Base-by-base conservation (phyloP, 1,284 basidiomycete species). In the Ustilago tritici region DNA sequence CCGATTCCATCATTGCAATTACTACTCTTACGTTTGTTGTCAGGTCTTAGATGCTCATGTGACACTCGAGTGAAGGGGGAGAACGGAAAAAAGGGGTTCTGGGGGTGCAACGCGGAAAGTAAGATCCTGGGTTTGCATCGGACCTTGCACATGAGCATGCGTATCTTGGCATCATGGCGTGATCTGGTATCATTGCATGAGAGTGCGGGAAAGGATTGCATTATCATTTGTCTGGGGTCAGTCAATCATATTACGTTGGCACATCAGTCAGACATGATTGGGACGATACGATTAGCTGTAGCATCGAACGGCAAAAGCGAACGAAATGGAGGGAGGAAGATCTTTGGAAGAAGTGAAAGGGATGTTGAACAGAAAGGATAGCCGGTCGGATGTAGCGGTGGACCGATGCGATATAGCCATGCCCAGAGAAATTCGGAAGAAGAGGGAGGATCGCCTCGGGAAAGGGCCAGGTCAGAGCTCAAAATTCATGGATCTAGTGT, bases 351-450 rank as follows among this genome's bases (percentile, higher is more conserved):
- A 14, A 35, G 8, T 31, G 12, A 31, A 17, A 12, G 10, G 15
- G 8, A 28, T 35, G 56, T 31, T 14, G 40, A 31, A 23, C 10
- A 19, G n/a, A 36, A 50, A 31, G 56, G 28, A 31, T 19, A 31
- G 23, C 9, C 34, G 19, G 11, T 23, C 62, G 68, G 68, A 36
- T n/a, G 40, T 61, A 40, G 49, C 62, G 61, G 54, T 56, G 35
- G 32, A n/a, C 23, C 10, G 46, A 58, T 9, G 28, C 35, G 28
- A 28, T 9, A 52, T 34, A 50, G 17, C 61, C 43, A 32, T 61
- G 69, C 63, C 62, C 62, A 65, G 69, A 50, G 10, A n/a, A 5
- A 23, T 35, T 43, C 41, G 28, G 69, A 65, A 65, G 68, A 61
- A 60, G 1, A 19, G 2, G 52, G 41, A 23, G 14, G 49, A 34